These are phyloP conservation scores for Leccinum longicurvipes DNA, from an alignment of 768 basidiomycete species.

Conservation along the genomic window DNA sequence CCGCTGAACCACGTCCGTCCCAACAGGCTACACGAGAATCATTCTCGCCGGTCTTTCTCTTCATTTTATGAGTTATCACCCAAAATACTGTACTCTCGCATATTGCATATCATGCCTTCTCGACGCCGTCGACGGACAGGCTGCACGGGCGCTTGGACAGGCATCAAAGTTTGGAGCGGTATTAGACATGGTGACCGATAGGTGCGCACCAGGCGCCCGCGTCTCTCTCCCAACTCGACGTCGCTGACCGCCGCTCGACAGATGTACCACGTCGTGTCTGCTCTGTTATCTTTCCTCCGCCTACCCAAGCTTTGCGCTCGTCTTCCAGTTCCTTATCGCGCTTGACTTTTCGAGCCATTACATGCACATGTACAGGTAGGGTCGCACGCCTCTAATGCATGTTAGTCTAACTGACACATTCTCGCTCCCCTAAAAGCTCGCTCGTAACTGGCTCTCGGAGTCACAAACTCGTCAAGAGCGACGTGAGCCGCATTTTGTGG, in stretches of 20 bases:
- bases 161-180: slow-evolving; percentile 97
- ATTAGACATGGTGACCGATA: slow-evolving; percentile 98
- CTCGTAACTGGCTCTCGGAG: slow-evolving; percentile 90
- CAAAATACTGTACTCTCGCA: slow-evolving; percentile 84
- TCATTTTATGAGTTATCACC: slow-evolving; percentile 93
- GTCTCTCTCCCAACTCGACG: neutral
- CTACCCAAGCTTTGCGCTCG: slow-evolving; percentile 79
- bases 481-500: slow-evolving; percentile 89
- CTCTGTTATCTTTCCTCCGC: slow-evolving; percentile 90
- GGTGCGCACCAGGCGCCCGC: slow-evolving; percentile 48
- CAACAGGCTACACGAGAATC: slow-evolving; percentile 82
- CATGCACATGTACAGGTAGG: slow-evolving; percentile 99
- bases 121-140: slow-evolving; percentile 94
- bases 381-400: neutral
- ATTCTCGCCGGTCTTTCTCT: slow-evolving; percentile 86
- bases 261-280: slow-evolving; percentile 94
- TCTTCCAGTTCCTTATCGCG: slow-evolving; percentile 94
- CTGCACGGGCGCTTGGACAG: slow-evolving; percentile 83
- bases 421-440: slow-evolving; percentile 51
- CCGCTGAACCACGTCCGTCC: slow-evolving; percentile 1
- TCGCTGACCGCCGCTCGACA: slow-evolving; percentile 30
- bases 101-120: slow-evolving; percentile 90
- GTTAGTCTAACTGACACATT: slow-evolving; percentile 4
- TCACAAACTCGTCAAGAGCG: slow-evolving; percentile 90
- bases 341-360: slow-evolving; percentile 98